phyloP scores from a whole-genome alignment of 2,329 filamentous ascomycete species.

The Dryadomyces sulphureus region DNA sequence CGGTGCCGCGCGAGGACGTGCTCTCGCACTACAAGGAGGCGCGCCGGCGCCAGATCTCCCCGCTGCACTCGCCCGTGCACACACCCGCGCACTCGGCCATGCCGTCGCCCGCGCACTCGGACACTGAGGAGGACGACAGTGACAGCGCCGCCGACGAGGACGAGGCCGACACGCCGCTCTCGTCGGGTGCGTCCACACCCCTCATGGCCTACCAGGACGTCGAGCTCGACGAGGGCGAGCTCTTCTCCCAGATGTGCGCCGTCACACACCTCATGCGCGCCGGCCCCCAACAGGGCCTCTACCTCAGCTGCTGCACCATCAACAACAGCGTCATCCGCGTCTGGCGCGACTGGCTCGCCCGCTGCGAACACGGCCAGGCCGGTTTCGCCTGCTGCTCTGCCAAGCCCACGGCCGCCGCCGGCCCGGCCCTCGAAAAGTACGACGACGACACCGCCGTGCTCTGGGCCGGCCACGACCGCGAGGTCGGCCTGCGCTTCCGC shows the following conservation, averaged over 20 bases:
- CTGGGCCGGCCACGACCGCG: constrained; percentile 50
- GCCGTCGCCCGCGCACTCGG: background rate
- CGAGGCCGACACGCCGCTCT: background rate
- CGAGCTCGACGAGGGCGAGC: constrained; percentile 51
- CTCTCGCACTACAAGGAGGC: constrained; percentile 9
- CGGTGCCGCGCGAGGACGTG: constrained; percentile 41
- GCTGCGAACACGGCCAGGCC: background rate
- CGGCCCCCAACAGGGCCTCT: constrained; percentile 43
- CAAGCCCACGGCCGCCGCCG: background rate
- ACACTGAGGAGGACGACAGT: constrained; percentile 7
- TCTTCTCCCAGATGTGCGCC: constrained; percentile 61
- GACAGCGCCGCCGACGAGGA: background rate
- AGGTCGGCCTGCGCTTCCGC: constrained; percentile 54
- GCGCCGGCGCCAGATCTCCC: background rate
- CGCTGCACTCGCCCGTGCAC: background rate
- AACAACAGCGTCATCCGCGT: constrained; percentile 55
- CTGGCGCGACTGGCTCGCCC: constrained; percentile 56
- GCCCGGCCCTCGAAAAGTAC: constrained; percentile 5
- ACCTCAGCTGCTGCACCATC: constrained; percentile 50
- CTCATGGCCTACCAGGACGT: constrained; percentile 39
- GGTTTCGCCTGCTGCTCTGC: background rate
- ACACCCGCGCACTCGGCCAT: background rate
- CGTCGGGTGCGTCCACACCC: background rate
- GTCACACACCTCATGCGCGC: constrained; percentile 54
- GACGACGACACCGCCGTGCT: constrained; percentile 29